A percentile compares a stretch with the other conserved stretches of the same genome.
phyloP scores from a whole-genome alignment of 1,284 basidiomycete species.

The Ceratobasidium sp. region DNA sequence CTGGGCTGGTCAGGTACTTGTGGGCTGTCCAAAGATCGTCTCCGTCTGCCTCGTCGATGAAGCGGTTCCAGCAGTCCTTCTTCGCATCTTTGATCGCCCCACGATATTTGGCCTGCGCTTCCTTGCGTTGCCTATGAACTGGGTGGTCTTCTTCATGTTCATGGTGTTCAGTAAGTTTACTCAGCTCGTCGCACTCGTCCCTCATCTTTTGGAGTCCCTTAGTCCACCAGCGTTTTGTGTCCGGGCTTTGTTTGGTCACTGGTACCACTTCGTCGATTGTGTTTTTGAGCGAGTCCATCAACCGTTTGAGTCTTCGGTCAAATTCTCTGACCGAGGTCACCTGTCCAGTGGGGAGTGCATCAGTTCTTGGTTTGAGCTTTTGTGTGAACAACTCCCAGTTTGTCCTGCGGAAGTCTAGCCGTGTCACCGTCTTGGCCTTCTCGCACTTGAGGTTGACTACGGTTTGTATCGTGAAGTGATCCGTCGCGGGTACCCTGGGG shows the following conservation, averaged over 20 bases:
- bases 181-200: background rate
- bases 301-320: background rate
- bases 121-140: background rate
- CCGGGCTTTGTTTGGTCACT: background rate
- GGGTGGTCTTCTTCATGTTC: background rate
- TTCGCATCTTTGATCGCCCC: slow-evolving; percentile 19
- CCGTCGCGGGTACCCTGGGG: background rate
- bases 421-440: too few relatives aligned
- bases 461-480: slow-evolving; percentile 21
- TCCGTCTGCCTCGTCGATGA: slow-evolving; percentile 40
- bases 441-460: background rate
- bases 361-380: slow-evolving; percentile 4
- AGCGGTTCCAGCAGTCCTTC: slow-evolving; percentile 43
- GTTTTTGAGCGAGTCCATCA: slow-evolving; percentile 9
- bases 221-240: slow-evolving; percentile 46
- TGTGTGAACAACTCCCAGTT: slow-evolving; percentile 47
- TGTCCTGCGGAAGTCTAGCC: slow-evolving; percentile 5
- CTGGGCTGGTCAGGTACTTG: slow-evolving; percentile 20
- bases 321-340: background rate
- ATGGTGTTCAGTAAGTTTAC: background rate
- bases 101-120: slow-evolving; percentile 15
- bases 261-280: slow-evolving; percentile 8
- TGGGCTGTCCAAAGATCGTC: slow-evolving; percentile 46
- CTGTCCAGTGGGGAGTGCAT: background rate
- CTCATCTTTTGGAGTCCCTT: slow-evolving; percentile 14